phyloP scores from a whole-genome alignment of 768 basidiomycete genomes.

The Boletus rex-veris region DNA sequence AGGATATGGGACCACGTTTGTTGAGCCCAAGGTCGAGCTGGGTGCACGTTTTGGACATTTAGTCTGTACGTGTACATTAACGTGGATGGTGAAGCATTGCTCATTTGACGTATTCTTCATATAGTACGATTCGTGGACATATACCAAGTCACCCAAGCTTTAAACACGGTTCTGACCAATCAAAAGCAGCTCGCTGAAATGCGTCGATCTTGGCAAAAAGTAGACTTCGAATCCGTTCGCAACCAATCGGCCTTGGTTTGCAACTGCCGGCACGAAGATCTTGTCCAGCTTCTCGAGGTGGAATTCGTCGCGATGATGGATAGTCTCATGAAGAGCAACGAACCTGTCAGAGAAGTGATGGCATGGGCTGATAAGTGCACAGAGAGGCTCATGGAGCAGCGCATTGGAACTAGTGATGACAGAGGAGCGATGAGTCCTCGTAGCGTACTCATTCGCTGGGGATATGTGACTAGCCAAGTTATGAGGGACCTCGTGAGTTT shows the following conservation, averaged over 20 bases:
- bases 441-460: conserved; percentile 86
- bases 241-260: conserved; percentile 92
- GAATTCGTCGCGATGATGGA: conserved; percentile 81
- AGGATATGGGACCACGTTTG: conserved; percentile 82
- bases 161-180: conserved; percentile 84
- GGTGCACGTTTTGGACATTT: conserved; percentile 90
- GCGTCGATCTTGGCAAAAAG: conserved; percentile 83
- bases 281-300: conserved; percentile 79
- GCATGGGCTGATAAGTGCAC: conserved; percentile 90
- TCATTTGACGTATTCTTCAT: conserved; percentile 12
- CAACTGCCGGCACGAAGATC: conserved; percentile 88
- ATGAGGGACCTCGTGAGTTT: conserved; percentile 82
- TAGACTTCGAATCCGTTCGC: conserved; percentile 87
- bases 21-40: conserved; percentile 87
- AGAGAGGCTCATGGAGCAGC: conserved; percentile 75
- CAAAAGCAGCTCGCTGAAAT: conserved; percentile 82
- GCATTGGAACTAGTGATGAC: conserved; percentile 61
- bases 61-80: conserved; percentile 57
- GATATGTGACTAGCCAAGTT: conserved; percentile 89
- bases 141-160: conserved; percentile 86
- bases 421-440: conserved; percentile 80
- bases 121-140: conserved; percentile 88
- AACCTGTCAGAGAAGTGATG: conserved; percentile 86
- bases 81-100: not conserved
- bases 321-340: conserved; percentile 61